Conservation (phyloP, 139 green algal genomes). For the Tetradesmus obliquus region DNA sequence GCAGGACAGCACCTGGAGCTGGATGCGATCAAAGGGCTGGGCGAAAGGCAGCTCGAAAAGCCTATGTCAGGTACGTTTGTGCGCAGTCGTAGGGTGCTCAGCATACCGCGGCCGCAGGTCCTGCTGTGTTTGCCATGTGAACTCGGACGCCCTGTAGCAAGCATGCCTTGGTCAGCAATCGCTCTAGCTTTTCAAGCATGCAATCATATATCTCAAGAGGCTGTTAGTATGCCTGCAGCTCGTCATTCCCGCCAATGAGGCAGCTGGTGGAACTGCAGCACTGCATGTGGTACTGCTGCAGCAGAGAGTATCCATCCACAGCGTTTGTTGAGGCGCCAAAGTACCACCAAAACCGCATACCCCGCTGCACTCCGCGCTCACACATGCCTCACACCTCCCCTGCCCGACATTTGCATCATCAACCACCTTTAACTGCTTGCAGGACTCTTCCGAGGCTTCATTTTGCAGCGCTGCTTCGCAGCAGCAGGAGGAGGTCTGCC, state of each 20-base stretch:
- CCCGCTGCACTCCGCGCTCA: too few relatives aligned
- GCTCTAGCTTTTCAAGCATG: background rate
- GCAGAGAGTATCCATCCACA: background rate
- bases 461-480: background rate
- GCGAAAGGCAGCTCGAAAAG: background rate
- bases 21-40: background rate
- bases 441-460: background rate
- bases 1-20: background rate
- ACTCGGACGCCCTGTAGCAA: background rate
- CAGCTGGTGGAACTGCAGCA: background rate
- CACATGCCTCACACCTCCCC: too few relatives aligned
- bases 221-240: too few relatives aligned
- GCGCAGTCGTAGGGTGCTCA: background rate
- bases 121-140: background rate
- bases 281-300: background rate
- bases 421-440: background rate
- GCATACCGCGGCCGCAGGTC: background rate
- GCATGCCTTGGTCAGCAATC: background rate
- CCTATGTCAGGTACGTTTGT: background rate
- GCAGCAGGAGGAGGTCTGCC: slow-evolving; percentile 7
- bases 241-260: background rate
- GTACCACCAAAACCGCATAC: too few relatives aligned
- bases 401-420: background rate
- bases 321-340: too few relatives aligned
- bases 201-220: too few relatives aligned